phyloP scores from a whole-genome alignment of 257 asterid genomes.

The Solanum medicagineum region DNA sequence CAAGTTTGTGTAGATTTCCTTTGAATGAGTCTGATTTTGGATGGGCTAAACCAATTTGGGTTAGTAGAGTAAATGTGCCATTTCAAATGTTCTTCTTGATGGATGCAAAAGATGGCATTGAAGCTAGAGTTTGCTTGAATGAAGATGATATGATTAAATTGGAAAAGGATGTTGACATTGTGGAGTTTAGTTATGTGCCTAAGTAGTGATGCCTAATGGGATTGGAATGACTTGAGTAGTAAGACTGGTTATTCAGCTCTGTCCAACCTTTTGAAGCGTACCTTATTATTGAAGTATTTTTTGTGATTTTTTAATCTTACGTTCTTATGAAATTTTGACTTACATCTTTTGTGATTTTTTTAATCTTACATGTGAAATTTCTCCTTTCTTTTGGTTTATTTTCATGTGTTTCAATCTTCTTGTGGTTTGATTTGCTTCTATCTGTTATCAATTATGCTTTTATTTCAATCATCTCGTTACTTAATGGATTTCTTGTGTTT shows the following conservation, averaged over 20 bases:
- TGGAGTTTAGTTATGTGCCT: not conserved
- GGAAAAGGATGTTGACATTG: not conserved
- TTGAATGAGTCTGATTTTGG: conserved; percentile 2
- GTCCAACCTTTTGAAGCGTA: too few species aligned
- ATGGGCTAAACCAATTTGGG: not conserved
- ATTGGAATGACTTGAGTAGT: not conserved
- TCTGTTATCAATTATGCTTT: not conserved
- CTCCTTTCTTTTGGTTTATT: not conserved
- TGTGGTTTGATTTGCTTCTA: not conserved
- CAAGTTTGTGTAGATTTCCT: conserved; percentile 4
- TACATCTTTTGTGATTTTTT: too few species aligned
- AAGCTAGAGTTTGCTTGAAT: not conserved
- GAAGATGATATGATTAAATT: not conserved
- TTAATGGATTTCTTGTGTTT: not conserved
- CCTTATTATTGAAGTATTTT: too few species aligned
- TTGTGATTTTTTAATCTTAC: too few species aligned
- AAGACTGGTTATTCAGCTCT: not conserved
- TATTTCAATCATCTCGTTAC: not conserved
- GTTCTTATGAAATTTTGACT: too few species aligned
- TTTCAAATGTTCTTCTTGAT: not conserved
- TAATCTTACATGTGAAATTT: too few species aligned
- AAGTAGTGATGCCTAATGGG: not conserved
- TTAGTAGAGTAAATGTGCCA: not conserved
- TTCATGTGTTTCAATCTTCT: not conserved
- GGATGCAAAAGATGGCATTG: not conserved